phyloP scores from a whole-genome alignment of 2,329 filamentous ascomycete genomes.

The Thelonectria discophora region DNA sequence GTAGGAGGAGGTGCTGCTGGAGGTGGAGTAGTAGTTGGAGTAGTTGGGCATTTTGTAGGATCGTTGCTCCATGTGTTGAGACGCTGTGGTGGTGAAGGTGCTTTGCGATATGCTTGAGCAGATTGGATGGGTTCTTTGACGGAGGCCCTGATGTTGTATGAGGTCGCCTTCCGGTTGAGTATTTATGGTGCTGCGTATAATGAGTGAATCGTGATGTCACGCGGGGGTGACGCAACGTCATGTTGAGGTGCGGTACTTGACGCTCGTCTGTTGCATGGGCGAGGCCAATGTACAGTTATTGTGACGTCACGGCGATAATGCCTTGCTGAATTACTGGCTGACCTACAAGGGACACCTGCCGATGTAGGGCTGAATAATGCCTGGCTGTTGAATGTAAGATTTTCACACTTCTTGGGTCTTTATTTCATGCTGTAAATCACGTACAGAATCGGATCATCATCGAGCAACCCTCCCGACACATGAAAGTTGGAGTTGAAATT shows the following conservation, averaged over 20 bases:
- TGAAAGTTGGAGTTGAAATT: neutral
- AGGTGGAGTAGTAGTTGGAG: slow-evolving; percentile 8
- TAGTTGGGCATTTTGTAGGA: slow-evolving; percentile 13
- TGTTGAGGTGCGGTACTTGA: neutral
- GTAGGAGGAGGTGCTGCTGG: slow-evolving; percentile 1
- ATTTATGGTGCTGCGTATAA: neutral
- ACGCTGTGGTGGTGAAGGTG: too few relatives aligned
- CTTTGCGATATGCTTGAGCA: neutral
- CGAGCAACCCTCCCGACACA: too few relatives aligned
- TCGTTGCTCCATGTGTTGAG: too few relatives aligned
- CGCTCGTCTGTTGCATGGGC: neutral
- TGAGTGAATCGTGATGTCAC: slow-evolving; percentile 1
- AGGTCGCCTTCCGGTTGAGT: neutral
- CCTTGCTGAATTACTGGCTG: too few relatives aligned
- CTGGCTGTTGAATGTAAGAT: too few relatives aligned
- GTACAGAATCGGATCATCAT: too few relatives aligned
- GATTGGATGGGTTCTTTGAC: neutral
- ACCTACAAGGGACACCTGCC: too few relatives aligned
- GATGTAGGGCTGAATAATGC: too few relatives aligned
- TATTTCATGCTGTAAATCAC: neutral
- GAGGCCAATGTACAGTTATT: too few relatives aligned
- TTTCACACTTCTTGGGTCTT: neutral
- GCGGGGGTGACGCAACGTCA: slow-evolving; percentile 1
- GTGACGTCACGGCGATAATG: too few relatives aligned
- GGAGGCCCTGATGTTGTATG: neutral